A percentile compares a stretch with the other conserved stretches of the same genome.
Evolutionary conservation across 169 alveolate genomes (phyloP).

Genomic region (Plasmodium fragile): DNA sequence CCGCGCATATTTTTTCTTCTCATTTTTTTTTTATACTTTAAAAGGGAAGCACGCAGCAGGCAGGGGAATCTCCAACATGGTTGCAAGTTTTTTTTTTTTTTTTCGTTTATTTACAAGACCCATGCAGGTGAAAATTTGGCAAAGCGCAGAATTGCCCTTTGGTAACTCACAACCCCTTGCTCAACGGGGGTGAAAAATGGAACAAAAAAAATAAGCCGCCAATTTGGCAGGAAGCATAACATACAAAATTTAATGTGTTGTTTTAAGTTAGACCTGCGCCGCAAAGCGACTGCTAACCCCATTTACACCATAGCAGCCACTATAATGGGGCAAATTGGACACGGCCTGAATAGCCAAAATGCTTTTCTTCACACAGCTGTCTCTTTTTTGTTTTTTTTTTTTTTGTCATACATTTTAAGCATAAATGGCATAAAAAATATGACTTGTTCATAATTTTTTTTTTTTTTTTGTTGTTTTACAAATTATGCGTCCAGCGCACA

Average conservation of each 20-base stretch:
- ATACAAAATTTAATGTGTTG: not conserved
- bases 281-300: not conserved
- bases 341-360: not conserved
- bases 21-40: not conserved
- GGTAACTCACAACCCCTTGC: not conserved
- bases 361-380: not conserved
- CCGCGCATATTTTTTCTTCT: not conserved
- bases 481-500: not conserved
- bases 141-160: not conserved
- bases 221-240: not conserved
- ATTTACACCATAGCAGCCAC: not conserved
- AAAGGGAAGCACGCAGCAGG: not conserved
- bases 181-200: not conserved
- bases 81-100: not conserved
- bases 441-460: constrained; percentile 10
- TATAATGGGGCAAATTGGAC: not conserved
- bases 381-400: not conserved
- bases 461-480: not conserved
- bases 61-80: not conserved
- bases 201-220: not conserved
- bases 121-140: not conserved
- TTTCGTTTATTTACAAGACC: not conserved
- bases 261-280: not conserved
- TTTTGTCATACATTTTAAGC: not conserved
- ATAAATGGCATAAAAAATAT: not conserved